Base-by-base conservation (phyloP, 192 early-diverging fungal genomes). In the Coemansia sp. region DNA sequence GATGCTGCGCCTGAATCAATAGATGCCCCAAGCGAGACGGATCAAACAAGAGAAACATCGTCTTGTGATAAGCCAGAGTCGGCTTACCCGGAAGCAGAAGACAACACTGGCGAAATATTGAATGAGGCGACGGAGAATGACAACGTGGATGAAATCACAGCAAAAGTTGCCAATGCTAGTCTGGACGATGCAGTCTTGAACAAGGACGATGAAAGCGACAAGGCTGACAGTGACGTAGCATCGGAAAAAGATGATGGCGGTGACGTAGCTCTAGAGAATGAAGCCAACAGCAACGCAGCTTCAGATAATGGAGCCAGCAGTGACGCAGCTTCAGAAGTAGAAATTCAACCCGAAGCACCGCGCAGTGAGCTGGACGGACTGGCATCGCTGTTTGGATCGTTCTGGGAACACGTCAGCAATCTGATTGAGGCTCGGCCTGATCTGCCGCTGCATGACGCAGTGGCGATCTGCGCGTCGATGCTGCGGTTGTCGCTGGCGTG, bases 351-450 rank as follows among this genome's bases (percentile, higher is more conserved):
- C 49, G 52, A 38, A 58, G 40, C 26, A 36, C 14, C 60, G 60
- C 38, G 62, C 9, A 66, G 22, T 49, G 66, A 76, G 59, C 51
- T 80, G 50, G 69, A 70, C 10, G 25, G 54, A 17, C 37, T 75
- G 51, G 58, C 78, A 3, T 52, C 59, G 50, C 79, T 99, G 15
- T 99, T 99, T 84, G 93, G 92, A 54, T 92, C 97, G 26, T 99
- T 99, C 75, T 99, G 97, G 97, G 82, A 72, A 26, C 95, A 99
- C 71, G 91, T 99, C 64, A 90, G 90, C 25, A 88, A 92, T 42
- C 85, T 98, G 26, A 90, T 99, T 42, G 90, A 94, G 86, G 88
- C 88, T 36, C 88, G 96, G 20, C 93, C 93, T 3, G 96, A 99
- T 71, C 87, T 99, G 7, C 86, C 89, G 5, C 87, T 97, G 31